Conservation (phyloP, 179 eudicot genomes). For the Beta lomatogona region DNA sequence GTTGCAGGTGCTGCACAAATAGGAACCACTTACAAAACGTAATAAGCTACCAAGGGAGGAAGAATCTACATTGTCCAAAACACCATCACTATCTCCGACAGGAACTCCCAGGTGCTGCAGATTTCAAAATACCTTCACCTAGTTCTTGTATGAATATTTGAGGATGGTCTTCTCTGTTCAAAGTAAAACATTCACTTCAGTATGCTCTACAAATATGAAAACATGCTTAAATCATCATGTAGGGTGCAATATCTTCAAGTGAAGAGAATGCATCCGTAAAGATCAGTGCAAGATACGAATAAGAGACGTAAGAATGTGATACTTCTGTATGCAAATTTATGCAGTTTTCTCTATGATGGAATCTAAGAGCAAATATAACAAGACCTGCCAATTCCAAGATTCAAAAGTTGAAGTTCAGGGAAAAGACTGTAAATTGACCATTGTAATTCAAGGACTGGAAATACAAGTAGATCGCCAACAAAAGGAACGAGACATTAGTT, state of each 20-base stretch:
- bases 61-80: conserved; percentile 7
- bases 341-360: too few species aligned
- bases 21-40: too few species aligned
- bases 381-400: too few species aligned
- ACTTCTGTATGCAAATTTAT: too few species aligned
- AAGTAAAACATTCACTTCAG: conserved; percentile 13
- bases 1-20: too few species aligned
- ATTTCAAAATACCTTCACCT: conserved; percentile 34
- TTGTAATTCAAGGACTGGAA: too few species aligned
- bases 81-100: conserved; percentile 16
- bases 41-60: background rate
- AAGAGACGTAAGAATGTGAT: background rate
- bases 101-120: conserved; percentile 44
- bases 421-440: too few species aligned
- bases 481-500: too few species aligned
- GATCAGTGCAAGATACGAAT: background rate
- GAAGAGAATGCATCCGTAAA: too few species aligned
- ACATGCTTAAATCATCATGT: background rate
- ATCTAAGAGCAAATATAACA: background rate
- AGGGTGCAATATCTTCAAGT: too few species aligned
- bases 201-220: background rate
- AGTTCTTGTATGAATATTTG: conserved; percentile 67
- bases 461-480: too few species aligned
- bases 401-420: too few species aligned
- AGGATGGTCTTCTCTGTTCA: conserved; percentile 70